Percentiles rank a stretch among this genome's conserved stretches.
phyloP scores from a whole-genome alignment of 163 green algal species.

The Scenedesmus sp. region DNA sequence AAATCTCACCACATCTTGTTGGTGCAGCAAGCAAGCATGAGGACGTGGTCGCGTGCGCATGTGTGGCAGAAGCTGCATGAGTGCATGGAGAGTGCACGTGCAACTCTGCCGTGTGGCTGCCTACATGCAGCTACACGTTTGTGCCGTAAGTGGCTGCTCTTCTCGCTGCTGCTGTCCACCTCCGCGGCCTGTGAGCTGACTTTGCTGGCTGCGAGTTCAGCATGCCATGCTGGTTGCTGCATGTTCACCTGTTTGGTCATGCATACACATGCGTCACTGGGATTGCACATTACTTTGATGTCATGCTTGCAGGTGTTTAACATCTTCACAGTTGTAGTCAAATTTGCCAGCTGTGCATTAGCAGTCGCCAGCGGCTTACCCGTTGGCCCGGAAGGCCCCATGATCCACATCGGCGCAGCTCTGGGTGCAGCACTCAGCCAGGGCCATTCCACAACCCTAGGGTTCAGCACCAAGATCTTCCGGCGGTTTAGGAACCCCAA shows the following conservation, averaged over 20 bases:
- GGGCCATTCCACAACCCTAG: constrained; percentile 88
- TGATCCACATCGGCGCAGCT: constrained; percentile 92
- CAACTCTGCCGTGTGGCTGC: no score
- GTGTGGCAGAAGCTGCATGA: no score
- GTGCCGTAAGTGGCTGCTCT: no score
- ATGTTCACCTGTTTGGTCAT: no score
- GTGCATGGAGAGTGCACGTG: no score
- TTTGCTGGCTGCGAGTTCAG: no score
- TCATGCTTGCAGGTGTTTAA: constrained; percentile 80
- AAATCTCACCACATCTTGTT: neutral
- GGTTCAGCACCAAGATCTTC: constrained; percentile 82
- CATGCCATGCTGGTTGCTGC: neutral
- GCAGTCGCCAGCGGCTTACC: constrained; percentile 82
- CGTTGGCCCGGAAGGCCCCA: constrained; percentile 94
- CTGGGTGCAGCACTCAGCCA: constrained; percentile 82
- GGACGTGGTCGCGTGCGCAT: no score
- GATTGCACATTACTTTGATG: neutral
- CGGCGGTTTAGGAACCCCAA: constrained; percentile 90
- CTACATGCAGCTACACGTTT: no score
- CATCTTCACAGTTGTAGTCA: constrained; percentile 87
- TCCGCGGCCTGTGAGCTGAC: no score
- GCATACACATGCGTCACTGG: no score
- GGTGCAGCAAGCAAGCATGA: neutral
- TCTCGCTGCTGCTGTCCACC: no score
- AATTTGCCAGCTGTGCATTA: constrained; percentile 83